Base-by-base conservation (phyloP, 129 eudicot genomes). In the Erigeron canadensis region DNA sequence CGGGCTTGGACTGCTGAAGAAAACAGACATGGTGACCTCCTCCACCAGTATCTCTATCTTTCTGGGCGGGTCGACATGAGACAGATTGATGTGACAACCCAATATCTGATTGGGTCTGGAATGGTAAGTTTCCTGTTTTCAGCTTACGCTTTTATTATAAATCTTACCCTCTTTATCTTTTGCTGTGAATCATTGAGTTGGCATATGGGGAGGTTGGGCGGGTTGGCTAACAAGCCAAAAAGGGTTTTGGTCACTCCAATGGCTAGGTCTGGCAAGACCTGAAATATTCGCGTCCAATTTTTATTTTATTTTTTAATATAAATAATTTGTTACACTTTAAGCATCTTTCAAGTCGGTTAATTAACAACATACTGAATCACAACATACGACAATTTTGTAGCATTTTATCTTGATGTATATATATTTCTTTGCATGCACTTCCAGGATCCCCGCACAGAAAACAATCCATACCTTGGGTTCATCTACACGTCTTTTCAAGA, bases 1-100 rank as follows among this genome's bases (percentile, higher is more conserved):
- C 64, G 98, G 83, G 96, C 98, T 21, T 92, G 98, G 98, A 92
- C 98, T 2, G 98, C 98, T 59, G 98, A 92, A 84, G 98, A 92
- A 77, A 92, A 92, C 65, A 87, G 98, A 80, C 98, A 92, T 23
- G 98, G 98, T 47, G 98, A 92, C 45, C 98, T 92, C 69, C 84
- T 92, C 16, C 89, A 89, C 53, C 87, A 84, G 67, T 92, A 92
- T 79, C 95, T 89, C 12, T 92, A 92, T 74, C 81, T 92, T 15
- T 80, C 73, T 47, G 95, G 98, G 10, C 81, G 98, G 17, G 98
- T 92, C 0, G 96, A 92, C 68, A 92, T 89, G 98, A 87, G 71
- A 57, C 86, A 87, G 79, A 83, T 87, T 46, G 91, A 92, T 85
- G 89, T 85, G 82, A 92, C 98, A 19, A 87, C 85, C 72, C 98